Evolutionary conservation across 495 filamentous ascomycete species (phyloP).

Genomic region (Penicillium herquei): DNA sequence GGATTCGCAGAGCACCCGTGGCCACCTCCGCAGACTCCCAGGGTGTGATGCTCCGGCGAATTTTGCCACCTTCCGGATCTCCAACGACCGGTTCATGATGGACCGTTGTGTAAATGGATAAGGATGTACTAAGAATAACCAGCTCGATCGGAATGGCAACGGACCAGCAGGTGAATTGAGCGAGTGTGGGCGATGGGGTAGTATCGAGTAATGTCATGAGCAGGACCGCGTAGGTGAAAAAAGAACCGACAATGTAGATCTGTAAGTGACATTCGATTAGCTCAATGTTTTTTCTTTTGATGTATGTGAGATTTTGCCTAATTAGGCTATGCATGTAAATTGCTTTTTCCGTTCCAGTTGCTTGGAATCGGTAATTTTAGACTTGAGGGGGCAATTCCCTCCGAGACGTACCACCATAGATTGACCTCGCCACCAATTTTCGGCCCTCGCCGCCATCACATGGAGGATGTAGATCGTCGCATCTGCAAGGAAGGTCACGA

Average conservation of each 20-base stretch:
- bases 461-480: slow-evolving; percentile 72
- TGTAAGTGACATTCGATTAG: slow-evolving; percentile 30
- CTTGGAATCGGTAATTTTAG: background rate
- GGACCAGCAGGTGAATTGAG: slow-evolving; percentile 73
- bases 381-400: background rate
- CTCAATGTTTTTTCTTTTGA: background rate
- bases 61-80: slow-evolving; percentile 42
- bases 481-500: slow-evolving; percentile 73
- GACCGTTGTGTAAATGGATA: slow-evolving; percentile 57
- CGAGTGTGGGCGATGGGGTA: slow-evolving; percentile 66
- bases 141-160: slow-evolving; percentile 66
- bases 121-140: slow-evolving; percentile 62
- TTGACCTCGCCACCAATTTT: slow-evolving; percentile 91
- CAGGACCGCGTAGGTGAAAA: slow-evolving; percentile 70
- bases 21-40: slow-evolving; percentile 67
- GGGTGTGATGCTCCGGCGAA: slow-evolving; percentile 51
- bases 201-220: slow-evolving; percentile 81
- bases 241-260: slow-evolving; percentile 80
- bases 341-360: background rate
- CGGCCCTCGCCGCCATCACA: slow-evolving; percentile 61
- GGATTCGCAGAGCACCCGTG: slow-evolving; percentile 57
- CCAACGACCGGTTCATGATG: slow-evolving; percentile 61
- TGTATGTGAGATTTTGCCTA: too few species aligned
- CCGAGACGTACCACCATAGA: slow-evolving; percentile 67
- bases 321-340: background rate